Evolutionary conservation across 2,329 filamentous ascomycete genomes (phyloP), one percentile per base, ranked within the genome.

Genomic region (Pestalotiopsis fici): DNA sequence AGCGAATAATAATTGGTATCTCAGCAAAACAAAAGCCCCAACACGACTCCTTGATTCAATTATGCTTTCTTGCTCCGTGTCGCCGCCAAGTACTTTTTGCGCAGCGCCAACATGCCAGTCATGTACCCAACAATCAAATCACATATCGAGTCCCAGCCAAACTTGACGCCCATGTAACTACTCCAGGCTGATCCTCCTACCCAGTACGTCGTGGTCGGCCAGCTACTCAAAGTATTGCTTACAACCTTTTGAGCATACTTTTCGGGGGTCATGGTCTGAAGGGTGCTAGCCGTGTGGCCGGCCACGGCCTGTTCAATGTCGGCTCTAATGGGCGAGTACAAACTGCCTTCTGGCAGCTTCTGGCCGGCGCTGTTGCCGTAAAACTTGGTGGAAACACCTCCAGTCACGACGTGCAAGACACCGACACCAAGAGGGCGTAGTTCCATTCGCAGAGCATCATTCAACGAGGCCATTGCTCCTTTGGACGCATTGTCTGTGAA

Each of bases 381-480:
- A 64, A 81, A 75, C 4, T 75, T 74, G 18, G 77, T 78, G 27
- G 69, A 67, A 18, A 81, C 75, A 2, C 73, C 76, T 7, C 76
- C 79, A 0, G 77, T 78, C 70, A 77, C 72, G 43, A 78, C 65
- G 27, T 75, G 72, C 13, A 81, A 71, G 25, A 81, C 78, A 31
- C 75, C 74, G 64, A 81, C 69, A 25, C 73, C 76, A 57, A 81
- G 75, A 0, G 77, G 74, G 1, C 67, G 65, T 27, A 84, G 76
- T 70, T 85, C 82, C 50, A 83, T 69, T 5, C 81, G 79, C 70
- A 83, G 69, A n/a, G 78, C 79, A 66, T 80, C 74, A 3, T 78
- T 78, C 61, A 83, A 75, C 59, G 76, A 73, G 23, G 77, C 73
- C 0, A 84, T 71, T 0, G 83, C 82, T 0, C 78, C 81, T 67